These are phyloP conservation scores for Keithomyces neogunnii DNA, from an alignment of 2,329 filamentous ascomycete genomes.

Conservation along the genomic window DNA sequence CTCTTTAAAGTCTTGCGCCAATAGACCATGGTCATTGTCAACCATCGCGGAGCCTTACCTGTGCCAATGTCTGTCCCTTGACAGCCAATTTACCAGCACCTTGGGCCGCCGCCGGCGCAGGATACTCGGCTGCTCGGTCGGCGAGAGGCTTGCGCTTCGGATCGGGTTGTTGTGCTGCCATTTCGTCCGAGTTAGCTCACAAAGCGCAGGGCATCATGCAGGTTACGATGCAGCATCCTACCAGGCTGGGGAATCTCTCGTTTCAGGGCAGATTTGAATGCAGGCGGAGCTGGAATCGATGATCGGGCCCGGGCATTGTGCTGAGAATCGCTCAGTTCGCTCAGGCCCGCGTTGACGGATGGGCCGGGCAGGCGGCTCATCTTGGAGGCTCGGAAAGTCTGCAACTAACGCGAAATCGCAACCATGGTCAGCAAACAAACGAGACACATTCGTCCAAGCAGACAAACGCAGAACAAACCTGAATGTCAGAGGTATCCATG, in stretches of 20 bases:
- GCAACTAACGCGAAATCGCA: not conserved
- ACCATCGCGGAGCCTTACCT: slow-evolving; percentile 12
- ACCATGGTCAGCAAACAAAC: not conserved
- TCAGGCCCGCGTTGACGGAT: slow-evolving; percentile 24
- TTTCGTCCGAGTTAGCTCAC: slow-evolving; percentile 9
- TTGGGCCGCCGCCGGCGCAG: slow-evolving; percentile 19
- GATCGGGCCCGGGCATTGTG: slow-evolving; percentile 44
- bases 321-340: slow-evolving; percentile 53
- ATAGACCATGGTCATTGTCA: not conserved
- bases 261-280: slow-evolving; percentile 35
- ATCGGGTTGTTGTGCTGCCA: slow-evolving; percentile 42
- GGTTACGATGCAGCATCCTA: slow-evolving; percentile 16
- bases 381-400: slow-evolving; percentile 22
- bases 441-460: not conserved
- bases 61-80: slow-evolving; percentile 34
- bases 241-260: slow-evolving; percentile 39
- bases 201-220: not conserved
- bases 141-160: slow-evolving; percentile 52
- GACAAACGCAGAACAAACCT: slow-evolving; percentile 12
- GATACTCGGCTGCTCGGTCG: slow-evolving; percentile 46
- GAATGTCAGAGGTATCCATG: slow-evolving; percentile 24
- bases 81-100: slow-evolving; percentile 28
- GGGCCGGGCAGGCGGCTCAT: slow-evolving; percentile 24
- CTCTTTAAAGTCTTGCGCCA: slow-evolving; percentile 1
- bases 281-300: slow-evolving; percentile 31